Evolutionary conservation across 495 filamentous ascomycete species (phyloP), one percentile per base, ranked within the genome.

Genomic region (Tetracladium marchalianum): DNA sequence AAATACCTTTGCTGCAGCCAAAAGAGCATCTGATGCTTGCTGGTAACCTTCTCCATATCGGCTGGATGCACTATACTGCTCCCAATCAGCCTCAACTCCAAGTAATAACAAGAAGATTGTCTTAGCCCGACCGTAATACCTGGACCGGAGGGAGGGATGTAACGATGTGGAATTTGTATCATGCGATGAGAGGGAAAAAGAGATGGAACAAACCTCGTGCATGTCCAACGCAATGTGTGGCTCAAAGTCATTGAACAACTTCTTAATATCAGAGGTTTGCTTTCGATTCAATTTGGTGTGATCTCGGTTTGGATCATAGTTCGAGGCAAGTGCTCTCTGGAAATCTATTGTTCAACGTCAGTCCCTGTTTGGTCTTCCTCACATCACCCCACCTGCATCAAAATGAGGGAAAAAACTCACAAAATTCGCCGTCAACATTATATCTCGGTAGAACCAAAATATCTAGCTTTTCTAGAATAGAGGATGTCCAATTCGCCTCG

Each of bases 301-400:
- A 31, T 64, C 62, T 11, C 62, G 57, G 39, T 64, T 64, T 5
- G 60, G 60, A 31, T 64, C 60, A 4, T 62, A 43, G 53, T 62
- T 64, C 19, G 59, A 58, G 9, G 61, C 61, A 1, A 64, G 51
- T 6, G 46, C 49, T 34, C 61, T 57, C 50, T 64, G 61, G 44
- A 38, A 38, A 38, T 38, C 35, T 38, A 38, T 38, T 38, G 2
- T 9, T 18, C 35, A 38, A 18, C 35, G 35, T 38, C 35, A 38
- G n/a, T 38, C 17, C 9, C 35, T 35, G 13, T 13, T 15, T 38
- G 17, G 3, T 38, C 35, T 38, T 27, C 22, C 22, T 27, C 22
- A 3, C 22, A 27, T 27, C 22, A 27, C 22, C 7, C 22, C 3
- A 27, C 22, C 7, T 27, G 3, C 22, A 3, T 27, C 22, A 7